Conservation (phyloP, 176 grass and related monocot genomes). For the Eleusine indica region DNA sequence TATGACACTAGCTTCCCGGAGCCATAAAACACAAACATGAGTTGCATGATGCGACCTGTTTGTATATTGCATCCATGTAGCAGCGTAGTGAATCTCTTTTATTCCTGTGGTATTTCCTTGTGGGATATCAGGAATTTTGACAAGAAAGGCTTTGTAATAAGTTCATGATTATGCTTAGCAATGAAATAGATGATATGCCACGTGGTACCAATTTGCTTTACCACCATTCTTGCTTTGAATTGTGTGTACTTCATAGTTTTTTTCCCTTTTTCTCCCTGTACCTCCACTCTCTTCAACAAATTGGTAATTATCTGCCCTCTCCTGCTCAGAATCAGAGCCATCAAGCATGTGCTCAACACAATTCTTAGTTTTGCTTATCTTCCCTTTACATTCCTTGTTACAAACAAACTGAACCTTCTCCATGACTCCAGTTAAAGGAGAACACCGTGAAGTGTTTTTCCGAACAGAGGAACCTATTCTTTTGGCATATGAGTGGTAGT, state of each 20-base stretch:
- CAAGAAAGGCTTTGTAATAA: background rate
- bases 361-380: background rate
- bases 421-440: fast-evolving
- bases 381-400: background rate
- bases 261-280: background rate
- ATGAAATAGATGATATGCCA: background rate
- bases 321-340: background rate
- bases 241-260: background rate
- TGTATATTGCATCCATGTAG: no score
- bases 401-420: background rate
- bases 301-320: background rate
- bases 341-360: background rate
- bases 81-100: no score
- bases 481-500: no score
- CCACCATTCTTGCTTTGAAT: background rate
- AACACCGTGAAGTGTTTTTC: no score
- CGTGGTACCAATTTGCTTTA: background rate
- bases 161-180: background rate
- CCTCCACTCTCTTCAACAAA: background rate
- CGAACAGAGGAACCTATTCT: no score
- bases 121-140: no score
- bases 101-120: no score
- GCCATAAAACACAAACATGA: no score
- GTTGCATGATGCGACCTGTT: no score
- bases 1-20: no score